phyloP scores from a whole-genome alignment of 163 green algal genomes.

The Volvox carteri region DNA sequence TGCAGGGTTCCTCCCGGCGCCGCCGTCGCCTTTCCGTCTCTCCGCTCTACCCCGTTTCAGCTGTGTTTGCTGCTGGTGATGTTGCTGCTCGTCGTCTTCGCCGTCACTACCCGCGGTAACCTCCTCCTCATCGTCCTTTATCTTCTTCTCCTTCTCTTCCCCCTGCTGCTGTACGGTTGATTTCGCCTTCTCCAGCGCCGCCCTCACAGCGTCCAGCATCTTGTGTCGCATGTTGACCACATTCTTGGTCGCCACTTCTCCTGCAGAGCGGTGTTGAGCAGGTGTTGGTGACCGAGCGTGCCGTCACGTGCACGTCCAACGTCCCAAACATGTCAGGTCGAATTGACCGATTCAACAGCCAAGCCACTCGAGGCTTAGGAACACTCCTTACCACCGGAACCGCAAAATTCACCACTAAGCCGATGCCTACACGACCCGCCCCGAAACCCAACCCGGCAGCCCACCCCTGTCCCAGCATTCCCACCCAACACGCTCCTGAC shows the following conservation, averaged over 20 bases:
- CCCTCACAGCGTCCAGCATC: constrained; percentile 52
- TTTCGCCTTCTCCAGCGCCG: constrained; percentile 34
- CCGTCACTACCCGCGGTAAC: background rate
- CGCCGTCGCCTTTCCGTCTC: background rate
- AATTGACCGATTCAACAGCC: too few relatives aligned
- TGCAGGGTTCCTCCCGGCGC: constrained; percentile 24
- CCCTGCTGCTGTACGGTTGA: background rate
- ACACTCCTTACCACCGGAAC: too few relatives aligned
- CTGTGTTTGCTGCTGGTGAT: constrained; percentile 5
- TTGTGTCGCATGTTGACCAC: constrained; percentile 67
- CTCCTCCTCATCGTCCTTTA: background rate
- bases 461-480: too few relatives aligned
- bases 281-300: too few relatives aligned
- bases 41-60: background rate
- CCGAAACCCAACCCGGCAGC: background rate
- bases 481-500: too few relatives aligned
- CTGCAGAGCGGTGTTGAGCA: constrained; percentile 15
- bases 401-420: too few relatives aligned
- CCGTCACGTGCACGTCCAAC: too few relatives aligned
- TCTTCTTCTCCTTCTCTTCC: background rate
- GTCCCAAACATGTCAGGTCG: too few relatives aligned
- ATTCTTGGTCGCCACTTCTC: constrained; percentile 56
- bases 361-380: too few relatives aligned
- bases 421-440: too few relatives aligned
- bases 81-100: background rate